These are phyloP conservation scores for Penicillium sp. DNA, from an alignment of 2,329 filamentous ascomycete species.

Conservation along the genomic window DNA sequence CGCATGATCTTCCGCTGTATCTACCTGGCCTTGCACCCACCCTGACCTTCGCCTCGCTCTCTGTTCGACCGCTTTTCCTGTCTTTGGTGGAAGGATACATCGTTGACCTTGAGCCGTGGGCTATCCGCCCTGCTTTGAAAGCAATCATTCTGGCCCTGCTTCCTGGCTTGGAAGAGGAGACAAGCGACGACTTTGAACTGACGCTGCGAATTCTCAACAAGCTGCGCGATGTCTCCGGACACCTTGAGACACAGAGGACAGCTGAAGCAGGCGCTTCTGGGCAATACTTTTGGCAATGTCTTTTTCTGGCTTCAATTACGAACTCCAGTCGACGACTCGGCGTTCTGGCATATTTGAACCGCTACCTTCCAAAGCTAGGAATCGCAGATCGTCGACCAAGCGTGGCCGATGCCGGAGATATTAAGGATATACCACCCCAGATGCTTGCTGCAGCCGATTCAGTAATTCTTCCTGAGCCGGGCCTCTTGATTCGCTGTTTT, in stretches of 20 bases:
- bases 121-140: slow-evolving; percentile 83
- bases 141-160: slow-evolving; percentile 84
- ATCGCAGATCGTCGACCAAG: slow-evolving; percentile 33
- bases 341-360: slow-evolving; percentile 79
- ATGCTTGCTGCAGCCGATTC: slow-evolving; percentile 43
- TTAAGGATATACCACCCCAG: slow-evolving; percentile 23
- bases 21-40: slow-evolving; percentile 85
- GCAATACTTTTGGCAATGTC: slow-evolving; percentile 97
- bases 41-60: slow-evolving; percentile 89
- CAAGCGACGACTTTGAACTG: slow-evolving; percentile 92
- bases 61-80: slow-evolving; percentile 81
- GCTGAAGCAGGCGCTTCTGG: slow-evolving; percentile 60
- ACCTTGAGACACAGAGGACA: slow-evolving; percentile 56
- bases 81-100: slow-evolving; percentile 80
- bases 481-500: slow-evolving; percentile 85
- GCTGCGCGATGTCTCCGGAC: slow-evolving; percentile 60
- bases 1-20: slow-evolving; percentile 79
- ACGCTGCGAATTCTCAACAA: slow-evolving; percentile 75
- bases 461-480: slow-evolving; percentile 74
- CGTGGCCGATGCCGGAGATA: slow-evolving; percentile 29
- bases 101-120: slow-evolving; percentile 65
- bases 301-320: slow-evolving; percentile 90
- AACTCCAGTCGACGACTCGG: slow-evolving; percentile 81
- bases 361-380: slow-evolving; percentile 72
- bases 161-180: slow-evolving; percentile 91